A percentile compares a stretch with the other conserved stretches of the same genome.
phyloP scores from a whole-genome alignment of 495 filamentous ascomycete genomes.

The Podospora bellae-mahoneyi region DNA sequence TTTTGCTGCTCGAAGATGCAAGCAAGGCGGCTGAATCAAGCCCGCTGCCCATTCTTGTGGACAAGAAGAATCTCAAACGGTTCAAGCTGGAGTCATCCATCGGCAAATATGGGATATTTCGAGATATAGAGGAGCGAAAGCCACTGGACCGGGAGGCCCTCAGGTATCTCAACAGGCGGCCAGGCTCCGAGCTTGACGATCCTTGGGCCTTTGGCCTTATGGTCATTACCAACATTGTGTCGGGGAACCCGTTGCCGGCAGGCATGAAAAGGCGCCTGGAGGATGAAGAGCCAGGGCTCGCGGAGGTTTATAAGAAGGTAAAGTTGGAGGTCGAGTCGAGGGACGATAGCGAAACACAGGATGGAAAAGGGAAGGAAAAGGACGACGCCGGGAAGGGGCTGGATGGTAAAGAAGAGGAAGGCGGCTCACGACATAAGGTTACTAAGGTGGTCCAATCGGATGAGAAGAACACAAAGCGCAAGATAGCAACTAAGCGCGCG shows the following conservation, averaged over 20 bases:
- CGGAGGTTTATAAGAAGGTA: not conserved
- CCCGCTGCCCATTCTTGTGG: constrained; percentile 23
- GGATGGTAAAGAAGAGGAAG: no score
- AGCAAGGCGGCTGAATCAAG: not conserved
- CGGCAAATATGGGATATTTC: constrained; percentile 15
- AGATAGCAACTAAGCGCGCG: no score
- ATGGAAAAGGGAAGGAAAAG: not conserved
- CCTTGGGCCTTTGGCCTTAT: not conserved
- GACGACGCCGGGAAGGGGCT: no score
- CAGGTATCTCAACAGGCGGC: not conserved
- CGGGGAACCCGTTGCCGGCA: not conserved
- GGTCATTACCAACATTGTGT: not conserved
- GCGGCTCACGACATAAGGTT: no score
- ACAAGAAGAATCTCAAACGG: constrained; percentile 19
- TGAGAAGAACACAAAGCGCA: no score
- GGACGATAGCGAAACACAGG: not conserved
- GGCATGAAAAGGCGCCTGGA: not conserved
- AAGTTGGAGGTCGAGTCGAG: not conserved
- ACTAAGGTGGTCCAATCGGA: no score
- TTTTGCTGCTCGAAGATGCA: constrained; percentile 15
- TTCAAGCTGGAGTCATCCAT: constrained; percentile 22
- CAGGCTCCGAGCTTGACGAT: not conserved
- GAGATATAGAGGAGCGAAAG: constrained; percentile 29
- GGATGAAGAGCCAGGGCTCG: not conserved
- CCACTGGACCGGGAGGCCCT: not conserved